Percentiles rank a stretch among this genome's conserved stretches.
Evolutionary conservation across 495 filamentous ascomycete genomes (phyloP).

Genomic region (Penicillium angulare): DNA sequence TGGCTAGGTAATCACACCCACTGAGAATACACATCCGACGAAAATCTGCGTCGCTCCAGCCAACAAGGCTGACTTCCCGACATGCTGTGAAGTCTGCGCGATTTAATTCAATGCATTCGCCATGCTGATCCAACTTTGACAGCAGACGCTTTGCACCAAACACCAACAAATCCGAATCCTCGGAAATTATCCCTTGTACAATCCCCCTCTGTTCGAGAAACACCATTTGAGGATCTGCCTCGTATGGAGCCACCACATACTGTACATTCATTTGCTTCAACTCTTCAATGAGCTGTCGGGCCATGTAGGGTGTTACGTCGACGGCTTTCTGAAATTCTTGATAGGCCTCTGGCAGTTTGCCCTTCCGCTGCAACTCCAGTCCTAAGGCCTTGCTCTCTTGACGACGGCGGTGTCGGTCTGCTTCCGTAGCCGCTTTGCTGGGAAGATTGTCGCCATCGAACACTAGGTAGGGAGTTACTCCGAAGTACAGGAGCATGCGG

Average conservation of each 20-base stretch:
- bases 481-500: conserved; percentile 88
- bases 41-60: conserved; percentile 91
- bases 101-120: conserved; percentile 88
- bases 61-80: conserved; percentile 81
- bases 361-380: conserved; percentile 75
- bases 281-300: conserved; percentile 85
- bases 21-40: conserved; percentile 94
- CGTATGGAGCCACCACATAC: conserved; percentile 95
- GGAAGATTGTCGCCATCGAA: conserved; percentile 97
- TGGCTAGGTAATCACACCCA: conserved; percentile 94
- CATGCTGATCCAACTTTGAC: conserved; percentile 92
- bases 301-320: conserved; percentile 96
- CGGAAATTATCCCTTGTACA: conserved; percentile 85
- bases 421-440: conserved; percentile 91
- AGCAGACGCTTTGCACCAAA: conserved; percentile 88
- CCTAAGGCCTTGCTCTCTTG: conserved; percentile 72
- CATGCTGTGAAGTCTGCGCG: conserved; percentile 84
- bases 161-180: conserved; percentile 95
- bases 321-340: conserved; percentile 91
- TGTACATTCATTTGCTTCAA: conserved; percentile 74
- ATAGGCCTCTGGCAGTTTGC: conserved; percentile 76
- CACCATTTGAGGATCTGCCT: conserved; percentile 93
- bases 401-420: conserved; percentile 63
- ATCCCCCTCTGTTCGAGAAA: conserved; percentile 85
- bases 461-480: conserved; percentile 86